Conservation (phyloP, 306 rosid species). For the Casuarina equisetifolia region DNA sequence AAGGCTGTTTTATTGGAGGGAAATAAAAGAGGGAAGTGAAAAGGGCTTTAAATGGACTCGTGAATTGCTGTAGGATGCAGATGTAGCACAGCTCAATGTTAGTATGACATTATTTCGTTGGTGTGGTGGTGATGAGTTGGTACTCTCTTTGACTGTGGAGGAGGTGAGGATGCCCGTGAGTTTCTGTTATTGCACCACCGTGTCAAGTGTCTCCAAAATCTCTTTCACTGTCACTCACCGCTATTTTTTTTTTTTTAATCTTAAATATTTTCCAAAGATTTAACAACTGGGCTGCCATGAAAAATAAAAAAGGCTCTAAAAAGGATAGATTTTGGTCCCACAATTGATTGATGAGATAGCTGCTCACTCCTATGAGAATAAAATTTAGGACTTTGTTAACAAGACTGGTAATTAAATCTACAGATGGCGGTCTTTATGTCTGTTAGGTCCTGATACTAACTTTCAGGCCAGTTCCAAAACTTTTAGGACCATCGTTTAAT, state of each 20-base stretch:
- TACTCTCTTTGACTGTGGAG: constrained; percentile 21
- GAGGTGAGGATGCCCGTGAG: constrained; percentile 64
- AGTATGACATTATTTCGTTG: constrained; percentile 26
- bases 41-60: constrained; percentile 53
- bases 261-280: too few species aligned
- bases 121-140: constrained; percentile 34
- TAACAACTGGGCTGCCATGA: too few species aligned
- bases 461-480: background rate
- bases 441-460: background rate
- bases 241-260: constrained; percentile 4
- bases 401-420: background rate
- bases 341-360: background rate
- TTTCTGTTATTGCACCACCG: constrained; percentile 40
- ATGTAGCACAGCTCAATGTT: constrained; percentile 41
- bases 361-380: background rate
- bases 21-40: constrained; percentile 16
- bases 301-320: background rate
- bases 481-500: background rate
- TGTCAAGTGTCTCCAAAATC: background rate
- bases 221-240: background rate
- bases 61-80: constrained; percentile 52
- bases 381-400: background rate
- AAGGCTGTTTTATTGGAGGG: constrained; percentile 21
- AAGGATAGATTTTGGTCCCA: background rate
- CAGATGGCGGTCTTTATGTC: background rate